A percentile compares a stretch with the other conserved stretches of the same genome.
Evolutionary conservation across 2,329 filamentous ascomycete genomes (phyloP).

Genomic region (Cryphonectria naterciae): DNA sequence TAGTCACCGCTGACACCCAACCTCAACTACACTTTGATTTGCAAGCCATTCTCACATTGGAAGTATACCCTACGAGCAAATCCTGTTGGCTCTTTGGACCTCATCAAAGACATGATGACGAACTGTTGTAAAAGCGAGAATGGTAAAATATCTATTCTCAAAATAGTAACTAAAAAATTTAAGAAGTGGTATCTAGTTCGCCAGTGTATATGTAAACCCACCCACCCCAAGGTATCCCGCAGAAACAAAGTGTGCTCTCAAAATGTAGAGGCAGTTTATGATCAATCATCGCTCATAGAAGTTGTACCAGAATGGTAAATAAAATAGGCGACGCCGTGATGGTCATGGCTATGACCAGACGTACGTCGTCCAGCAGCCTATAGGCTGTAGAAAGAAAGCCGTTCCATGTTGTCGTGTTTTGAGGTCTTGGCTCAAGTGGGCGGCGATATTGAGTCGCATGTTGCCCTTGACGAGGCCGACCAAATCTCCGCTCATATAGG

Average conservation of each 20-base stretch:
- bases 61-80: background rate
- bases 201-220: constrained; percentile 11
- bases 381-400: constrained; percentile 3
- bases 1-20: background rate
- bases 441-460: no score
- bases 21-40: background rate
- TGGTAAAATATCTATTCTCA: constrained; percentile 16
- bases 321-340: constrained; percentile 19
- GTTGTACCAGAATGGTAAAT: constrained; percentile 19
- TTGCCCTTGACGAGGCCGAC: no score
- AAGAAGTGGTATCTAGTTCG: constrained; percentile 15
- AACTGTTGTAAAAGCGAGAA: constrained; percentile 1
- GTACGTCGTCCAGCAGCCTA: constrained; percentile 4
- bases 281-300: constrained; percentile 26
- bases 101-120: no score
- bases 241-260: constrained; percentile 8
- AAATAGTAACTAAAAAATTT: constrained; percentile 16
- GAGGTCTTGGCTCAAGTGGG: background rate
- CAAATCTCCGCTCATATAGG: background rate
- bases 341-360: constrained; percentile 3
- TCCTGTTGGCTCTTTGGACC: background rate
- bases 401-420: constrained; percentile 4
- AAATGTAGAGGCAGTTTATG: background rate
- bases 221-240: constrained; percentile 4
- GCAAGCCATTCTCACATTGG: background rate